phyloP scores from a whole-genome alignment of 306 rosid genomes.

The Gleditsia sinensis region DNA sequence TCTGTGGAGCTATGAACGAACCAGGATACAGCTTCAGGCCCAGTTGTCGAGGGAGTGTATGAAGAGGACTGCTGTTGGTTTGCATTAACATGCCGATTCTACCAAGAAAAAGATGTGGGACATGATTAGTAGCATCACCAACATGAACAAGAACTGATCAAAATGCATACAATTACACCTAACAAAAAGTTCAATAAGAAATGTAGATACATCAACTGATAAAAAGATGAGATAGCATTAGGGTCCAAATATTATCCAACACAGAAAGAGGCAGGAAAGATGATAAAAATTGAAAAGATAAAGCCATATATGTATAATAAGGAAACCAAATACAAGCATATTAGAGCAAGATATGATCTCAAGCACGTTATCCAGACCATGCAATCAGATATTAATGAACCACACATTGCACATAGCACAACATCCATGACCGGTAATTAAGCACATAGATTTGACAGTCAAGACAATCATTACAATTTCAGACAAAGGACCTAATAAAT shows the following conservation, averaged over 20 bases:
- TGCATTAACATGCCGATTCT: conserved; percentile 65
- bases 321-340: background rate
- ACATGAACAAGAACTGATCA: conserved; percentile 6
- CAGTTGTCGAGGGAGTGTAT: conserved; percentile 54
- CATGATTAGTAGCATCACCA: conserved; percentile 16
- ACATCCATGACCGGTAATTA: background rate
- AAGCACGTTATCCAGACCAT: background rate
- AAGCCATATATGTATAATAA: no score
- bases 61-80: conserved; percentile 64
- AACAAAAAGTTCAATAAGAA: background rate
- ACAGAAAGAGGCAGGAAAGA: conserved; percentile 13
- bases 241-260: conserved; percentile 14
- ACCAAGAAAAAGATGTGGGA: conserved; percentile 20
- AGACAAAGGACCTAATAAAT: background rate
- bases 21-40: conserved; percentile 74
- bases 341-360: background rate
- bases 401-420: background rate
- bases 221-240: conserved; percentile 18
- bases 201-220: background rate
- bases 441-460: background rate
- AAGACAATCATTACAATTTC: background rate
- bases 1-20: conserved; percentile 53
- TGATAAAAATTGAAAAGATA: conserved; percentile 2
- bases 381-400: background rate
- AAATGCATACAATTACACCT: background rate